A percentile compares a stretch with the other conserved stretches of the same genome.
These are phyloP conservation scores for Metschnikowia peoriensis DNA, from an alignment of 805 yeast species.

Conservation along the genomic window DNA sequence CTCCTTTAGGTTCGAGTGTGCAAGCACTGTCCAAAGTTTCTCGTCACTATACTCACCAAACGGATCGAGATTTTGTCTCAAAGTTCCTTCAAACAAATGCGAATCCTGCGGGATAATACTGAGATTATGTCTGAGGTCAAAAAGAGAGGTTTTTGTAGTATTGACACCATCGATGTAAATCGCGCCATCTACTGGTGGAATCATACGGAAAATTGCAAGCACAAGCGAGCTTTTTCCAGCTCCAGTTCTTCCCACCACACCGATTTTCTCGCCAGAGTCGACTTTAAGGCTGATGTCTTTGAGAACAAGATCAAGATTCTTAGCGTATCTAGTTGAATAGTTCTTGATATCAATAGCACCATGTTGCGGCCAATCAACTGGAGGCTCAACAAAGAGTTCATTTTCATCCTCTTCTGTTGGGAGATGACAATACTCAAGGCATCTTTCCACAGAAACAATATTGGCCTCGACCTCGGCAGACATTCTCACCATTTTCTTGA, in stretches of 20 bases:
- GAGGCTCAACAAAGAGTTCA: slow-evolving; percentile 2
- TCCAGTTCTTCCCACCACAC: slow-evolving; percentile 91
- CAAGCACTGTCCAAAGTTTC: slow-evolving; percentile 24
- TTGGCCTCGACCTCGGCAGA: slow-evolving; percentile 64
- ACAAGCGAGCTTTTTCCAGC: slow-evolving; percentile 38
- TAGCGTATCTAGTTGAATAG: slow-evolving; percentile 83
- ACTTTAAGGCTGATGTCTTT: slow-evolving; percentile 63
- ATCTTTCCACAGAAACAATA: slow-evolving; percentile 66
- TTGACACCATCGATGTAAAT: slow-evolving; percentile 22
- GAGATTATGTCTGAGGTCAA: slow-evolving; percentile 23
- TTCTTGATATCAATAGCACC: slow-evolving; percentile 23
- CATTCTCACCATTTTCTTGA: slow-evolving; percentile 56
- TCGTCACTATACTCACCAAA: slow-evolving; percentile 33
- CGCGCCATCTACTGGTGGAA: slow-evolving; percentile 19
- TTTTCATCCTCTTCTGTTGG: slow-evolving; percentile 35
- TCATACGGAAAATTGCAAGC: slow-evolving; percentile 25
- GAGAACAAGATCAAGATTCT: slow-evolving; percentile 75
- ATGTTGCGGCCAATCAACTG: slow-evolving; percentile 13
- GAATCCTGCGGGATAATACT: slow-evolving; percentile 29
- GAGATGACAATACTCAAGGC: slow-evolving; percentile 55
- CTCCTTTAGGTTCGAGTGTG: slow-evolving; percentile 21
- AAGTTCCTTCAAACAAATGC: slow-evolving; percentile 25
- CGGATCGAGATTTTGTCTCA: slow-evolving; percentile 61
- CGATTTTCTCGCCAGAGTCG: slow-evolving; percentile 78
- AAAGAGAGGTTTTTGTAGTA: slow-evolving; percentile 16